These are phyloP conservation scores for Mycena galericulata DNA, from an alignment of 768 basidiomycete species.

Conservation along the genomic window DNA sequence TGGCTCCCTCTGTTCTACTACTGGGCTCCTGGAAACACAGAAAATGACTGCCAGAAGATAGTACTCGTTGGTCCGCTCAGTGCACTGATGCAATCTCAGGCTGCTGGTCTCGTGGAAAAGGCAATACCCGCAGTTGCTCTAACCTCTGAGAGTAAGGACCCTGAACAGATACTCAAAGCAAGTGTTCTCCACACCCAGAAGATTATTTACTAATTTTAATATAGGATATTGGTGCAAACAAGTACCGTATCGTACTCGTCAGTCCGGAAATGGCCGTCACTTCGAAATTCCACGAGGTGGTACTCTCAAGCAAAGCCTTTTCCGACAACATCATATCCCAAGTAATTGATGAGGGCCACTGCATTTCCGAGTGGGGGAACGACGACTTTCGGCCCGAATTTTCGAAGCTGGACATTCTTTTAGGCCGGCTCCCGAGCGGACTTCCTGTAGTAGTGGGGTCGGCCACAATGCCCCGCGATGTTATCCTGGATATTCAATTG, in stretches of 20 bases:
- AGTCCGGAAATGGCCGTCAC: constrained; percentile 28
- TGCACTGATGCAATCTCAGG: constrained; percentile 27
- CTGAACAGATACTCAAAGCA: background rate
- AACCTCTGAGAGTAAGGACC: background rate
- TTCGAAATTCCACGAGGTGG: background rate
- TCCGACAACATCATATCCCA: constrained; percentile 11
- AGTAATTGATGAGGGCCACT: constrained; percentile 36
- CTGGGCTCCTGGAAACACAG: constrained; percentile 20
- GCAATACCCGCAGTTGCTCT: constrained; percentile 17
- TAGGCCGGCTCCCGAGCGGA: constrained; percentile 11
- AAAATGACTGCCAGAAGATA: constrained; percentile 21
- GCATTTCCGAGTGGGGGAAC: constrained; percentile 35
- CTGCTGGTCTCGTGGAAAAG: background rate
- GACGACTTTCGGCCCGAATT: constrained; percentile 16
- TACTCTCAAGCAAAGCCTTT: constrained; percentile 6
- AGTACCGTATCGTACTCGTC: constrained; percentile 26
- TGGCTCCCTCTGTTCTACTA: constrained; percentile 33
- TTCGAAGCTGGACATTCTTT: constrained; percentile 4
- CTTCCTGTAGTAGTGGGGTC: constrained; percentile 1
- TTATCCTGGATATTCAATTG: background rate
- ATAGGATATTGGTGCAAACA: constrained; percentile 11
- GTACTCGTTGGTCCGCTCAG: constrained; percentile 29
- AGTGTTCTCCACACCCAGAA: background rate
- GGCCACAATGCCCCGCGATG: constrained; percentile 17
- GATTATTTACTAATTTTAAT: background rate